These are phyloP conservation scores for Aspergillus indologenus DNA, from an alignment of 495 filamentous ascomycete genomes.

Conservation along the genomic window DNA sequence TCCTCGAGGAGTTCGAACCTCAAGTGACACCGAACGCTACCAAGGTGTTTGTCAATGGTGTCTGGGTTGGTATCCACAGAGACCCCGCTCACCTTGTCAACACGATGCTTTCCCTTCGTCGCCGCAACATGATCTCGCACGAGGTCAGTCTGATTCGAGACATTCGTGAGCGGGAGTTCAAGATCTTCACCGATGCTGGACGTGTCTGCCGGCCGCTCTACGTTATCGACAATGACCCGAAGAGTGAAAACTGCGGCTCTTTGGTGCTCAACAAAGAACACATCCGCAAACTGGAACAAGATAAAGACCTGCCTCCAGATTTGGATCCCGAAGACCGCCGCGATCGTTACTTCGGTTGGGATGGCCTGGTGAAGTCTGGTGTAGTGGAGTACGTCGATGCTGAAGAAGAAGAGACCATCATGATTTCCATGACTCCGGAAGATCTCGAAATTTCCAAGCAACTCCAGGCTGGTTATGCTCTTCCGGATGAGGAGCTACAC, in stretches of 20 bases:
- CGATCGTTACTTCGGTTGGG: constrained; percentile 77
- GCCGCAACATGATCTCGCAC: constrained; percentile 72
- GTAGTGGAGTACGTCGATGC: constrained; percentile 94
- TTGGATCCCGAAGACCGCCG: constrained; percentile 54
- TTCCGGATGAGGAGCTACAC: constrained; percentile 54
- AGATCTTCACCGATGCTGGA: constrained; percentile 96
- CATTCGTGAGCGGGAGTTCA: constrained; percentile 95
- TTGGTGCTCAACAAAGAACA: constrained; percentile 82
- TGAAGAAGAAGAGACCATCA: constrained; percentile 95
- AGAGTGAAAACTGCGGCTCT: constrained; percentile 66
- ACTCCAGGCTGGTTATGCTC: constrained; percentile 61
- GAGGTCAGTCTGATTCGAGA: constrained; percentile 93
- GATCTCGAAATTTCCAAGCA: constrained; percentile 75
- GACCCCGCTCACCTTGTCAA: constrained; percentile 77
- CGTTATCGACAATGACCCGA: constrained; percentile 75
- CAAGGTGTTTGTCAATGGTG: constrained; percentile 96
- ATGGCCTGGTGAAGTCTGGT: constrained; percentile 73
- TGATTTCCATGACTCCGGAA: constrained; percentile 98
- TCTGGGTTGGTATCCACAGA: constrained; percentile 87
- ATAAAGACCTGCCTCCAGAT: constrained; percentile 59
- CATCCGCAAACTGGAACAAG: constrained; percentile 63
- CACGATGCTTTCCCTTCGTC: constrained; percentile 71
- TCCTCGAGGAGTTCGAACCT: constrained; percentile 94
- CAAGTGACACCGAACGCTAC: constrained; percentile 85
- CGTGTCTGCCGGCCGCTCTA: constrained; percentile 91